These are phyloP conservation scores for Pseudocercospora cruenta DNA, from an alignment of 2,329 filamentous ascomycete species.

Conservation along the genomic window DNA sequence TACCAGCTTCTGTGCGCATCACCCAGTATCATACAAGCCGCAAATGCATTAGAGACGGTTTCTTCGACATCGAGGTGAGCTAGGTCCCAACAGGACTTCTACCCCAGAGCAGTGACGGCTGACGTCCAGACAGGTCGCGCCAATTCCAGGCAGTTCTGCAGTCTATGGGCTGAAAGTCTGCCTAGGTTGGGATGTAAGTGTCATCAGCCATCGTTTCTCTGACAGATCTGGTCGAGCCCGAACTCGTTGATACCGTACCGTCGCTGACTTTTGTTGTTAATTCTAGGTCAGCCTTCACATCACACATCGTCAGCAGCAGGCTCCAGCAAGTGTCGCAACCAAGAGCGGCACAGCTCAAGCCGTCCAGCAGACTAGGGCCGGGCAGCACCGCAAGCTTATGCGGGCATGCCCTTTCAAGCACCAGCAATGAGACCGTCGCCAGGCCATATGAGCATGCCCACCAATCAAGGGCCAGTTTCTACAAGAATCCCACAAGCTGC, in stretches of 20 bases:
- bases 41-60: not conserved
- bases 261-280: not conserved
- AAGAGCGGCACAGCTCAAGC: not conserved
- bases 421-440: not conserved
- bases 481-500: too few relatives aligned
- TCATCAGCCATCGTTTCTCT: not conserved
- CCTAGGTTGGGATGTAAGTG: not conserved
- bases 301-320: not conserved
- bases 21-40: not conserved
- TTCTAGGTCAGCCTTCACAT: not conserved
- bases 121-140: not conserved
- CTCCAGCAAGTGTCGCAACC: not conserved
- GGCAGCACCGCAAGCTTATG: not conserved
- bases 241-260: not conserved
- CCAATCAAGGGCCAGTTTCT: too few relatives aligned
- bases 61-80: not conserved
- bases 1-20: not conserved
- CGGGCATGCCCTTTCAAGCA: not conserved
- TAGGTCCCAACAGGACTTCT: not conserved
- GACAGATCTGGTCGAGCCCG: not conserved
- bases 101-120: not conserved
- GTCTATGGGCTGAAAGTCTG: not conserved
- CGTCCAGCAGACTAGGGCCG: not conserved
- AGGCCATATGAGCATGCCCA: not conserved
- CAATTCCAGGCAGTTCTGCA: not conserved